A percentile compares a stretch with the other conserved stretches of the same genome.
phyloP scores from a whole-genome alignment of 345 rosid genomes.

The Angophora floribunda region DNA sequence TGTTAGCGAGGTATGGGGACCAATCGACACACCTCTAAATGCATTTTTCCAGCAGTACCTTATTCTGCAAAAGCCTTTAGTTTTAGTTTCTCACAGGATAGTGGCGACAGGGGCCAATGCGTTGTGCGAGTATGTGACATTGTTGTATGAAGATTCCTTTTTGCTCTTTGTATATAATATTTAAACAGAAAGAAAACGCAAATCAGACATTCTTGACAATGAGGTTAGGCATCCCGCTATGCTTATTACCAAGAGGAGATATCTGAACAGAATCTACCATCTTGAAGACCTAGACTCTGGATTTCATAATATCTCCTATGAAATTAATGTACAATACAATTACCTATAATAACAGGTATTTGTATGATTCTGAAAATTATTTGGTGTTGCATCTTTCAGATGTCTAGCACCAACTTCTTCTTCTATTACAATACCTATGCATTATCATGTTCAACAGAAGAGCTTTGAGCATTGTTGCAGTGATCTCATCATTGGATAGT shows the following conservation, averaged over 20 bases:
- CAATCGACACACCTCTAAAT: not conserved
- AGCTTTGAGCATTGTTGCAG: not conserved
- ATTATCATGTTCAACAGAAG: not conserved
- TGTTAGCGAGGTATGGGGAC: constrained; percentile 65
- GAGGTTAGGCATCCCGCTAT: not conserved
- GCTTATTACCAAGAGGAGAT: not conserved
- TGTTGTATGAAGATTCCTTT: not conserved
- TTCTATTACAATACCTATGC: not conserved
- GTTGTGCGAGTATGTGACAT: not conserved
- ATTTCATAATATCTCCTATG: not conserved
- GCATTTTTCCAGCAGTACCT: not conserved
- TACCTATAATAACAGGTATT: not conserved
- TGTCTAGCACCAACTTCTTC: not conserved
- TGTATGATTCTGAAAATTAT: not conserved
- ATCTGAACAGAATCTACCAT: not conserved
- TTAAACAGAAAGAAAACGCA: not conserved
- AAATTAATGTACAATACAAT: not conserved
- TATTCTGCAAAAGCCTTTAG: not conserved
- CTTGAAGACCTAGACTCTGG: not conserved
- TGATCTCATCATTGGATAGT: not conserved
- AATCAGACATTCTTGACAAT: not conserved
- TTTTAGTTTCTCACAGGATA: not conserved
- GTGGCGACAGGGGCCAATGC: not conserved
- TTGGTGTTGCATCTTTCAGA: not conserved
- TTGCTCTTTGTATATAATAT: not conserved